phyloP scores from a whole-genome alignment of 163 green algal genomes.

The Coccomyxa subellipsoidea region DNA sequence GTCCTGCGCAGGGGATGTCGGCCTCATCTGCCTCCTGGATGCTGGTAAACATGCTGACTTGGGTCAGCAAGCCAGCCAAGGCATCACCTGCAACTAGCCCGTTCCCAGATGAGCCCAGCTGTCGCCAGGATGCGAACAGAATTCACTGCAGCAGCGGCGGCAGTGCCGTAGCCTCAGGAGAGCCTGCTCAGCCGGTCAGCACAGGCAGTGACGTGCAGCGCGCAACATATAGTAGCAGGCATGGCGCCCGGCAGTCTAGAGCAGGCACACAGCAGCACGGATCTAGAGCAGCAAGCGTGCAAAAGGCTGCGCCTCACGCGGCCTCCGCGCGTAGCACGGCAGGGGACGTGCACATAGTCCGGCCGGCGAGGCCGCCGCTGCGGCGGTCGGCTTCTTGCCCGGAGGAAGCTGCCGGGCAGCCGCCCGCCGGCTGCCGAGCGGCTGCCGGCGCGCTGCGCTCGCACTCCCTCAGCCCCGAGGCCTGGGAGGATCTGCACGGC shows the following conservation, averaged over 20 bases:
- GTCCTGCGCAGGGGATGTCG: background rate
- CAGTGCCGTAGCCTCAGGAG: too few species aligned
- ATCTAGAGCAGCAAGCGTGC: too few species aligned
- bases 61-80: background rate
- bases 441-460: background rate
- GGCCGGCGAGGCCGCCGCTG: background rate
- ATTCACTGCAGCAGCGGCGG: too few species aligned
- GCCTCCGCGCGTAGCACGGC: background rate
- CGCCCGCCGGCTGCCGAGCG: too few species aligned
- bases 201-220: too few species aligned
- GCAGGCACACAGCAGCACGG: too few species aligned
- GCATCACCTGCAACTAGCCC: background rate
- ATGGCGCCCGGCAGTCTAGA: too few species aligned
- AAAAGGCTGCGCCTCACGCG: too few species aligned
- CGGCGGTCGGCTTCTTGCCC: background rate
- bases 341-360: background rate
- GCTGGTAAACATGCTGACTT: background rate
- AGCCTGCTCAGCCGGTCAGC: too few species aligned
- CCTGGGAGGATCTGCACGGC: background rate
- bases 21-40: background rate
- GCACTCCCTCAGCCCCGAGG: background rate
- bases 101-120: too few species aligned
- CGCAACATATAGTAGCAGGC: too few species aligned
- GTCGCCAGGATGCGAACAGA: too few species aligned
- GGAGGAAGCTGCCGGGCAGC: background rate